Percentiles rank a stretch among this genome's conserved stretches.
Evolutionary conservation across 257 asterid genomes (phyloP).

Genomic region (Marsdenia floribunda): DNA sequence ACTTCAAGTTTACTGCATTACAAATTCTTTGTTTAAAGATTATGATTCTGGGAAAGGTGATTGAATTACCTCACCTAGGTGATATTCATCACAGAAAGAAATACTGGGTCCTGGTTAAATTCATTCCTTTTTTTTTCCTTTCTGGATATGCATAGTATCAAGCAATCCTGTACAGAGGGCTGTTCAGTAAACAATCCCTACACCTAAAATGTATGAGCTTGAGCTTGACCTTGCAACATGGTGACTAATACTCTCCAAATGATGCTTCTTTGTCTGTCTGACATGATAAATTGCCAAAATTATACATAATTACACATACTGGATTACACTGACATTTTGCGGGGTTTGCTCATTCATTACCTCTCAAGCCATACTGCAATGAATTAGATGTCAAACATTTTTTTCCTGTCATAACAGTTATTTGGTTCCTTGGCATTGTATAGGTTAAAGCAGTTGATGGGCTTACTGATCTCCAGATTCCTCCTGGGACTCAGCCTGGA

Average conservation of each 20-base stretch:
- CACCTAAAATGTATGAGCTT: background rate
- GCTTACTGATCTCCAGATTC: conserved; percentile 75
- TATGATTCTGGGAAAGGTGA: background rate
- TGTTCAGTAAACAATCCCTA: background rate
- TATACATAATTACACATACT: background rate
- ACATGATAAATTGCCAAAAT: background rate
- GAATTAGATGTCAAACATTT: background rate
- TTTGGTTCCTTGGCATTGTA: conserved; percentile 15
- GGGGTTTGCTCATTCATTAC: background rate
- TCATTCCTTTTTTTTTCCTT: background rate
- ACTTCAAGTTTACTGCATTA: background rate
- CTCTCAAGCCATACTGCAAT: background rate
- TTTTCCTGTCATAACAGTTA: conserved; percentile 8
- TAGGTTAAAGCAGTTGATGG: conserved; percentile 99
- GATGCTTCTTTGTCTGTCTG: background rate
- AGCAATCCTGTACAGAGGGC: background rate
- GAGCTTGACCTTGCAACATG: background rate
- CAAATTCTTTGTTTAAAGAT: background rate
- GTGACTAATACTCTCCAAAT: background rate
- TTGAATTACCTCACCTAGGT: background rate
- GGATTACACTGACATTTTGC: background rate
- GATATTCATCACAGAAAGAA: background rate
- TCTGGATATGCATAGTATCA: background rate
- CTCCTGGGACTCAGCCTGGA: conserved; percentile 99
- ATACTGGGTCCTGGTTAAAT: background rate